These are phyloP conservation scores for Fragilaria crotonensis DNA, from an alignment of 108 stramenopile genomes.

Conservation along the genomic window DNA sequence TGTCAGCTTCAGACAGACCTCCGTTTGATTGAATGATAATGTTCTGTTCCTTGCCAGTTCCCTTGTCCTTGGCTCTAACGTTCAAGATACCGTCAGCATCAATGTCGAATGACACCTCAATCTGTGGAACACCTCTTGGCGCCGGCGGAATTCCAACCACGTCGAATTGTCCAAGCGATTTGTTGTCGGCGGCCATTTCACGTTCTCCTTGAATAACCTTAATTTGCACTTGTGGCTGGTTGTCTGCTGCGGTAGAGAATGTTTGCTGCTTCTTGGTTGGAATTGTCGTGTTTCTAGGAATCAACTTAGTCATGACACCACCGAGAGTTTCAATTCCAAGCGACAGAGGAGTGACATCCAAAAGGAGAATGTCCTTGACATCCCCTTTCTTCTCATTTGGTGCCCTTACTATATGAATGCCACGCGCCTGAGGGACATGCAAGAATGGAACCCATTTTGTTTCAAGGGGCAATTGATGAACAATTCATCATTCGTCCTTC, in stretches of 20 bases:
- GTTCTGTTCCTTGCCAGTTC: constrained; percentile 98
- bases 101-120: constrained; percentile 99
- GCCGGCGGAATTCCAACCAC: constrained; percentile 98
- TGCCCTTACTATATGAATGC: constrained; percentile 38
- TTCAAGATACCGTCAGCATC: constrained; percentile 99
- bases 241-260: constrained; percentile 98
- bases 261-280: constrained; percentile 99
- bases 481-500: constrained; percentile 51
- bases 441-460: constrained; percentile 52
- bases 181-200: constrained; percentile 99
- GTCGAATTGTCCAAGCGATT: constrained; percentile 97
- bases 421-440: constrained; percentile 39
- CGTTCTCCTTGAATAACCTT: constrained; percentile 86
- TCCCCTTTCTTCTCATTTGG: constrained; percentile 84
- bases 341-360: constrained; percentile 98
- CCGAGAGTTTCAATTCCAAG: constrained; percentile 99
- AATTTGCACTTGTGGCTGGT: constrained; percentile 87
- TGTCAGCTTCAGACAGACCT: constrained; percentile 96
- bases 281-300: constrained; percentile 99
- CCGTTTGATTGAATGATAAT: constrained; percentile 95
- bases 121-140: constrained; percentile 98
- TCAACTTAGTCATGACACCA: constrained; percentile 99
- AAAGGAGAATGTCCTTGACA: constrained; percentile 97
- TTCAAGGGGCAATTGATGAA: constrained; percentile 37
- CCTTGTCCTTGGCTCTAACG: constrained; percentile 98